These are phyloP conservation scores for Eucalyptus rudis DNA, from an alignment of 345 rosid species.

Conservation along the genomic window DNA sequence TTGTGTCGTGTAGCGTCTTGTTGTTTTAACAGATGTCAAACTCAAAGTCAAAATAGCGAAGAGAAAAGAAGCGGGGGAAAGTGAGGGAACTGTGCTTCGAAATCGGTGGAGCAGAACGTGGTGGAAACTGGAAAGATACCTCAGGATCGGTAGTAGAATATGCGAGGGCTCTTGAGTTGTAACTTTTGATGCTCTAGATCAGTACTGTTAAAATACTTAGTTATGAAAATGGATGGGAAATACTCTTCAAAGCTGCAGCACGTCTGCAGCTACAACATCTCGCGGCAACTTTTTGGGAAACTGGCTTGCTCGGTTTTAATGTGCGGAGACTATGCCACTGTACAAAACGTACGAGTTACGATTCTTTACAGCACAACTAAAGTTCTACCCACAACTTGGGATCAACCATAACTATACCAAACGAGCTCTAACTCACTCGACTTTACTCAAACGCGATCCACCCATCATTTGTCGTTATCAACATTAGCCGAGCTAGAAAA, in stretches of 20 bases:
- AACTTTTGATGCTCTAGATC: background rate
- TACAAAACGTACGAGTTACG: background rate
- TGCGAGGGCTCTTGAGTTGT: background rate
- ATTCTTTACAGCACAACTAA: background rate
- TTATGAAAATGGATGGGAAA: background rate
- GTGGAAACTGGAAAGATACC: background rate
- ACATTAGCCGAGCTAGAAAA: background rate
- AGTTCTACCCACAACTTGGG: background rate
- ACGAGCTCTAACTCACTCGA: background rate
- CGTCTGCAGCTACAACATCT: background rate
- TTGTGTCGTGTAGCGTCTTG: background rate
- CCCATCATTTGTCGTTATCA: background rate
- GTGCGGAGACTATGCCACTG: background rate
- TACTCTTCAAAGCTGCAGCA: background rate
- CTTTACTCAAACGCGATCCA: background rate
- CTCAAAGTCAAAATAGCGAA: slow-evolving; percentile 19
- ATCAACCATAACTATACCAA: background rate
- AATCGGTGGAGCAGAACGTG: background rate
- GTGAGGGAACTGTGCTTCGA: background rate
- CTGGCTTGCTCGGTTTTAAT: background rate
- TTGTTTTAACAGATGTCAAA: background rate
- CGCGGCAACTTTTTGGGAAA: background rate
- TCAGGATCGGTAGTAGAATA: background rate
- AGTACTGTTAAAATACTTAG: background rate
- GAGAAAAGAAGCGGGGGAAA: background rate